Evolutionary conservation across 2,329 filamentous ascomycete genomes (phyloP), one percentile per base, ranked within the genome.

Genomic region (Alternaria consortialis): DNA sequence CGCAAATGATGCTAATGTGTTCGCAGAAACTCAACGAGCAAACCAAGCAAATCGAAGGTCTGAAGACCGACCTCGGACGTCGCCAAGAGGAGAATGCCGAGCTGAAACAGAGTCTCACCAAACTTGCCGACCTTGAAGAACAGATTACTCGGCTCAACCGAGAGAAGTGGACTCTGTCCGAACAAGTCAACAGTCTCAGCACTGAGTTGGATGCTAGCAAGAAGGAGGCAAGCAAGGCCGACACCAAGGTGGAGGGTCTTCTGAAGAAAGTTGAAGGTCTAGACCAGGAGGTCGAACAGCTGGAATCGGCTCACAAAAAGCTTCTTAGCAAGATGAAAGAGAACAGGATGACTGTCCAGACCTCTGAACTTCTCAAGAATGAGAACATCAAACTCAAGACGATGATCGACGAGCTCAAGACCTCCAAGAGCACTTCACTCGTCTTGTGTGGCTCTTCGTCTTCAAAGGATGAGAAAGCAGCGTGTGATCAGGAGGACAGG

Each of bases 101-200:
- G 6, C 32, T 74, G 23, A 60, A 68, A 42, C 31, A 63, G 50
- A 58, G 52, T 15, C 29, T 63, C 9, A 15, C 34, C 17, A 66
- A 70, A 36, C 39, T 67, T 17, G 20, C 55, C 6, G 51, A 71
- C 34, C 64, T 73, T n/a, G 43, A 68, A 57, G 56, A 63, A 23
- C 27, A 62, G 31, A 52, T 58, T 27, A 31, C 36, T 1, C 29
- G 51, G 27, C 64, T 71, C 7, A 43, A 34, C 1, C 34, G 50
- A 6, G 58, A 42, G 23, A 65, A 67, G 7, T 42, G 39, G 7
- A 37, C 37, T 11, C 44, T 70, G 7, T 48, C 58, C 7, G 51
- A 54, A n/a, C 58, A 66, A 43, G 43, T 64, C 20, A 43, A 40
- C 7, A 53, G 39, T 8, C 46, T 70, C n/a, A 59, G 58, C 7